These are phyloP conservation scores for Blastocystis hominis DNA, from an alignment of 352 stramenopile genomes.

Conservation along the genomic window DNA sequence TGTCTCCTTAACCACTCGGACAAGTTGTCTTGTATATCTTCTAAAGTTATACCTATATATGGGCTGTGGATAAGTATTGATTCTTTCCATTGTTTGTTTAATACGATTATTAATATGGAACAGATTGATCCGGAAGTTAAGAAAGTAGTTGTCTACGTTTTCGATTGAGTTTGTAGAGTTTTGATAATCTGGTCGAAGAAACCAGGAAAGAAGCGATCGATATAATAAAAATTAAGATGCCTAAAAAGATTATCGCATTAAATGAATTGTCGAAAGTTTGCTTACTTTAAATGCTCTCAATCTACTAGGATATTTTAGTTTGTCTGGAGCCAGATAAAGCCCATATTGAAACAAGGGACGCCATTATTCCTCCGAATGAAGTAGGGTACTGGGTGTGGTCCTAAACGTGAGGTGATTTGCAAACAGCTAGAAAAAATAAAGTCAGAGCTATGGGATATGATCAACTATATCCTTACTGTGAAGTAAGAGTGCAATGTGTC, in stretches of 20 bases:
- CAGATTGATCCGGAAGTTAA: neutral
- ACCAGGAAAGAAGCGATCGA: conserved; percentile 26
- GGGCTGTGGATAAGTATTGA: neutral
- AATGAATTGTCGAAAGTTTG: neutral
- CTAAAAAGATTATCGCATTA: conserved; percentile 21
- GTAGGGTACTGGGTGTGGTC: neutral
- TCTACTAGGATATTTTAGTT: neutral
- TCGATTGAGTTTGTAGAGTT: neutral
- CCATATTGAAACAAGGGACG: neutral
- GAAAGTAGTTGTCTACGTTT: neutral
- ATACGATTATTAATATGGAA: neutral
- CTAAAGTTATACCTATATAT: neutral
- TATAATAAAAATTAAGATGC: conserved; percentile 40
- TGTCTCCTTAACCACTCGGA: conserved; percentile 58
- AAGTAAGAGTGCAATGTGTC: neutral
- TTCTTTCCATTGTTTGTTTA: neutral
- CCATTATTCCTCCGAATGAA: conserved; percentile 22
- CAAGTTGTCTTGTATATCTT: neutral
- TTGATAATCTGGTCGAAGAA: conserved; percentile 41
- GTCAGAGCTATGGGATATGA: conserved; percentile 35
- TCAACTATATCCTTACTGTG: conserved; percentile 52
- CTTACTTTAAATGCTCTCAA: neutral
- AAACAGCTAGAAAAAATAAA: conserved; percentile 15
- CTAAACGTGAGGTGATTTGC: neutral
- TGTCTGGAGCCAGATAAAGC: neutral